Conservation (phyloP, 352 stramenopile species). For the Thraustochytrium striatum region DNA sequence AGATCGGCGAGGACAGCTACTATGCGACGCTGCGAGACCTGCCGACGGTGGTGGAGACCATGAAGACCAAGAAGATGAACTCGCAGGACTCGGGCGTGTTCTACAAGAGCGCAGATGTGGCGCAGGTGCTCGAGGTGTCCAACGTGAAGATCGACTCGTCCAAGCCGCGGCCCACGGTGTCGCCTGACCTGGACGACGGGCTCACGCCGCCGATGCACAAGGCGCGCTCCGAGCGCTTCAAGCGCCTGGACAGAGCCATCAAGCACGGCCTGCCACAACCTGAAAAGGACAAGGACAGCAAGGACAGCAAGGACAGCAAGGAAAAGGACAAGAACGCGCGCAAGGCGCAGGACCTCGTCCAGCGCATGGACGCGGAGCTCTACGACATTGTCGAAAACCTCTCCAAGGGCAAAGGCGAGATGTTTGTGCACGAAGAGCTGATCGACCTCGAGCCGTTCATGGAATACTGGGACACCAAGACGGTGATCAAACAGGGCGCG, state of each 20-base stretch:
- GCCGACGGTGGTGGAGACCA: constrained; percentile 38
- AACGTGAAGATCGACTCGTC: constrained; percentile 7
- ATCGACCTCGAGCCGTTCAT: constrained; percentile 42
- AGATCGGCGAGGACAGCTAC: constrained; percentile 34
- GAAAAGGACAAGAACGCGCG: background rate
- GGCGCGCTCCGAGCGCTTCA: constrained; percentile 31
- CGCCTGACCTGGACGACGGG: constrained; percentile 3
- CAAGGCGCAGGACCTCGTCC: background rate
- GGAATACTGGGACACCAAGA: constrained; percentile 28
- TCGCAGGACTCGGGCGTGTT: constrained; percentile 10
- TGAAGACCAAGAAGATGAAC: constrained; percentile 17
- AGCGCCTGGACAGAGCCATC: constrained; percentile 3
- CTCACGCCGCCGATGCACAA: constrained; percentile 45
- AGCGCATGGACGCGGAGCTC: constrained; percentile 22
- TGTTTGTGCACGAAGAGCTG: constrained; percentile 20
- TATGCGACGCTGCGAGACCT: constrained; percentile 42
- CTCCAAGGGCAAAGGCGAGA: background rate
- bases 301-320: background rate
- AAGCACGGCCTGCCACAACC: constrained; percentile 16
- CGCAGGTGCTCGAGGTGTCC: constrained; percentile 36
- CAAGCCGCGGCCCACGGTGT: constrained; percentile 11
- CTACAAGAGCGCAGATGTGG: constrained; percentile 34
- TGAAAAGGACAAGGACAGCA: background rate
- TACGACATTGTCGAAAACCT: constrained; percentile 44
- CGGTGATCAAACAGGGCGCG: constrained; percentile 19